phyloP scores from a whole-genome alignment of 2,329 filamentous ascomycete genomes.

The Reticulascus tulasneorum region DNA sequence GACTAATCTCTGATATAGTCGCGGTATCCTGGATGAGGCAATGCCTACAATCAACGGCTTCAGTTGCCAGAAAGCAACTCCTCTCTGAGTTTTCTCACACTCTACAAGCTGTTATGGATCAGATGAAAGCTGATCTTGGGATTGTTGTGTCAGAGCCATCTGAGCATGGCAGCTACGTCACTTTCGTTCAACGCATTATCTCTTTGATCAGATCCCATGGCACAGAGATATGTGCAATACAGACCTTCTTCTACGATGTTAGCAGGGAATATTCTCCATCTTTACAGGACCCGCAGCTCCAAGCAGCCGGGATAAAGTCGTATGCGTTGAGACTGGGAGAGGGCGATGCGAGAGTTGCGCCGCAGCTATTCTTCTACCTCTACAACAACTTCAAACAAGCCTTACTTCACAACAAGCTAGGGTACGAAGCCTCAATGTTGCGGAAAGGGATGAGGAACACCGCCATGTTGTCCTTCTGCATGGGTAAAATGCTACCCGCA shows the following conservation, averaged over 20 bases:
- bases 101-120: constrained; percentile 47
- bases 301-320: constrained; percentile 50
- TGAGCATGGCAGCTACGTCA: constrained; percentile 44
- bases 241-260: constrained; percentile 54
- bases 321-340: constrained; percentile 54
- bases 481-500: constrained; percentile 53
- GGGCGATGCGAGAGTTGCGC: constrained; percentile 41
- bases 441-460: constrained; percentile 43
- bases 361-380: constrained; percentile 53
- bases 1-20: constrained; percentile 16
- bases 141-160: constrained; percentile 26
- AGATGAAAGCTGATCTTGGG: constrained; percentile 48
- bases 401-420: constrained; percentile 44
- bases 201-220: constrained; percentile 51
- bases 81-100: constrained; percentile 37
- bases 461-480: constrained; percentile 42
- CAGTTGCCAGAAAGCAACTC: constrained; percentile 29
- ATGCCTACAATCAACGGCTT: constrained; percentile 35
- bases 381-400: constrained; percentile 55
- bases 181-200: constrained; percentile 49
- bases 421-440: constrained; percentile 42
- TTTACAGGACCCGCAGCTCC: constrained; percentile 50
- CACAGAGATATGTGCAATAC: constrained; percentile 48
- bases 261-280: constrained; percentile 54
- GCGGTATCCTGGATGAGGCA: constrained; percentile 47